Conservation (phyloP, 225 moss, liverwort and hornwort genomes). For the Bryum argenteum region DNA sequence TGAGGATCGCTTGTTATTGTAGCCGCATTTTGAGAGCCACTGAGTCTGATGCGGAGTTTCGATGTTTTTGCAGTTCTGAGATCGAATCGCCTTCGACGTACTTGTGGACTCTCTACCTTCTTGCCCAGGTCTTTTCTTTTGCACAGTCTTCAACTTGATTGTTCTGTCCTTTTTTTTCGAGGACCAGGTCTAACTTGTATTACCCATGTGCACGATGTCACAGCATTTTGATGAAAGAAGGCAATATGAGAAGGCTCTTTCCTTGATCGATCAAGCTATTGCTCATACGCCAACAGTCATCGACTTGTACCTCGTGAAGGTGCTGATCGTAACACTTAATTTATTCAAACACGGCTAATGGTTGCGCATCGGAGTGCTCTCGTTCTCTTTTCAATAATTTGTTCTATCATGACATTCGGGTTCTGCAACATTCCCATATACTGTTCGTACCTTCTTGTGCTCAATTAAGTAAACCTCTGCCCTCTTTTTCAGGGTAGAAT, state of each 20-base stretch:
- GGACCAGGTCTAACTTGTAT: slow-evolving; percentile 1
- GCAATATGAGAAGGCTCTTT: slow-evolving; percentile 61
- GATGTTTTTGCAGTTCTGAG: slow-evolving; percentile 39
- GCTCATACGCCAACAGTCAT: slow-evolving; percentile 79
- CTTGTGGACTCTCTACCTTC: slow-evolving; percentile 83
- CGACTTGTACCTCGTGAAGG: slow-evolving; percentile 83
- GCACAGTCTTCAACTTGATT: slow-evolving; percentile 7
- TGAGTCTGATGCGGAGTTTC: slow-evolving; percentile 12
- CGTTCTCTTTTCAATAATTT: neutral
- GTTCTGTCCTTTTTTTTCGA: slow-evolving; percentile 1
- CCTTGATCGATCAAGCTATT: slow-evolving; percentile 70
- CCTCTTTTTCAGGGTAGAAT: slow-evolving; percentile 61
- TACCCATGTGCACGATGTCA: slow-evolving; percentile 11
- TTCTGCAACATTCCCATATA: neutral
- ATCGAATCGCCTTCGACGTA: slow-evolving; percentile 70
- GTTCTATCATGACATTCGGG: slow-evolving; percentile 7
- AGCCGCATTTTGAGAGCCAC: slow-evolving; percentile 9
- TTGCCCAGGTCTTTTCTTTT: slow-evolving; percentile 60
- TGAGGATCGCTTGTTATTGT: slow-evolving; percentile 15
- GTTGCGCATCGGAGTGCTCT: slow-evolving; percentile 7
- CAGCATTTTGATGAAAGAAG: slow-evolving; percentile 72
- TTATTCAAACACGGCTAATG: neutral
- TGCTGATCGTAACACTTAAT: slow-evolving; percentile 25
- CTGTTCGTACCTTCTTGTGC: neutral
- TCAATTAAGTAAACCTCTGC: slow-evolving; percentile 1